Conservation (phyloP, 1,284 basidiomycete species). For the Moesziomyces antarcticus region DNA sequence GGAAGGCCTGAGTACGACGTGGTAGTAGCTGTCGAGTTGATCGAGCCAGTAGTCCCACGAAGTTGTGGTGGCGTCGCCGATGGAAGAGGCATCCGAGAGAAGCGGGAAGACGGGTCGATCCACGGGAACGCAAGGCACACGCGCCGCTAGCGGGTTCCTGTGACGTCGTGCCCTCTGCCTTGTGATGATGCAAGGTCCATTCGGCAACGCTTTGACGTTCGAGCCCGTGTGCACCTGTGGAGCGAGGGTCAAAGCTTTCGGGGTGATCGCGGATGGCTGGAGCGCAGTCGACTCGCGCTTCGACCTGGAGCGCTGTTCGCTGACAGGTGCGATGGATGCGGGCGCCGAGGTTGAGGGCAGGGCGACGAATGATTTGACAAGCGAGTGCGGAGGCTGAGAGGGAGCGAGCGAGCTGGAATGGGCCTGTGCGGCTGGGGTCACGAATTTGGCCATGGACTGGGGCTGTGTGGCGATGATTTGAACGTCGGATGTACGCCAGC, state of each 20-base stretch:
- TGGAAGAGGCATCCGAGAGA: slow-evolving; percentile 3
- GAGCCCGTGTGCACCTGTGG: background rate
- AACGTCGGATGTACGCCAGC: background rate
- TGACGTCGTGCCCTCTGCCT: too few species aligned
- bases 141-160: background rate
- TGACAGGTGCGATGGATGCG: background rate
- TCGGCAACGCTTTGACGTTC: background rate
- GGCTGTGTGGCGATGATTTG: background rate
- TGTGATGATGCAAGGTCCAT: background rate
- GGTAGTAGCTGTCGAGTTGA: slow-evolving; percentile 20
- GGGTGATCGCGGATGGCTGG: background rate
- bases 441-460: slow-evolving; percentile 17
- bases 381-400: background rate
- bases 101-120: slow-evolving; percentile 17
- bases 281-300: background rate
- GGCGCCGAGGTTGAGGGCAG: background rate
- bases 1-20: slow-evolving; percentile 13
- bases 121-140: background rate
- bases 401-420: background rate
- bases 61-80: slow-evolving; percentile 34
- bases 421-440: slow-evolving; percentile 5
- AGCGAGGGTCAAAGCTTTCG: background rate
- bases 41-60: slow-evolving; percentile 38
- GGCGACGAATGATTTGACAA: background rate
- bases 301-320: background rate